Evolutionary conservation across 73 alveolate species (phyloP).

Genomic region (Vitrella brassicaformis): DNA sequence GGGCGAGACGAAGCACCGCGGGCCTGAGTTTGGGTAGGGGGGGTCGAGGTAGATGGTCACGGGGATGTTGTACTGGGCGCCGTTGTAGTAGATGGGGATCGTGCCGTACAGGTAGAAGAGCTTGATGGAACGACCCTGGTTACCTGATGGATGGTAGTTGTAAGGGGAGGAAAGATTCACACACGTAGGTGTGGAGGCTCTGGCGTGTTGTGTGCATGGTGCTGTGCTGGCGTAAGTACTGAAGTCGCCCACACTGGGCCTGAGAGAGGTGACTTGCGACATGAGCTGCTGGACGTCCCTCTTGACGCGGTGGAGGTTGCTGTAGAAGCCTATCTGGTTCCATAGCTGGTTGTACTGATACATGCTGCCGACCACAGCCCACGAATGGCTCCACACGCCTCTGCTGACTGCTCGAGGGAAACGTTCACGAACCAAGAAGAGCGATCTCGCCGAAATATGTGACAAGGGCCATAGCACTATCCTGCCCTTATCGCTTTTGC

Average conservation of each 20-base stretch:
- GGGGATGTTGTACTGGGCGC: background rate
- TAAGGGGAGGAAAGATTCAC: no score
- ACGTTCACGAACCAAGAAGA: no score
- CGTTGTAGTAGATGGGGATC: background rate
- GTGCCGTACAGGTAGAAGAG: background rate
- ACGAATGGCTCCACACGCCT: no score
- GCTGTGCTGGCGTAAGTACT: no score
- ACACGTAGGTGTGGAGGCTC: no score
- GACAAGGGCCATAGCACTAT: no score
- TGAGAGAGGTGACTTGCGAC: background rate
- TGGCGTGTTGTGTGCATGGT: no score
- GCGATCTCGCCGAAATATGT: no score
- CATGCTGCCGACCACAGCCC: no score
- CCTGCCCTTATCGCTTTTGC: no score
- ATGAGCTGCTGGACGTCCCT: background rate
- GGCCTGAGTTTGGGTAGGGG: background rate
- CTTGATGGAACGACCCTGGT: background rate
- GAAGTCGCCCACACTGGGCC: background rate
- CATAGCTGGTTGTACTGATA: background rate
- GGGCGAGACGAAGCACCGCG: background rate
- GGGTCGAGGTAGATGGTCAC: conserved; percentile 1
- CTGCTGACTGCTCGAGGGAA: no score
- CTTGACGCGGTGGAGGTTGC: background rate
- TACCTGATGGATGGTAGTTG: background rate
- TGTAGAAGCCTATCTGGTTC: background rate